Conservation (phyloP, 257 asterid species). For the Ligustrum vulgare region DNA sequence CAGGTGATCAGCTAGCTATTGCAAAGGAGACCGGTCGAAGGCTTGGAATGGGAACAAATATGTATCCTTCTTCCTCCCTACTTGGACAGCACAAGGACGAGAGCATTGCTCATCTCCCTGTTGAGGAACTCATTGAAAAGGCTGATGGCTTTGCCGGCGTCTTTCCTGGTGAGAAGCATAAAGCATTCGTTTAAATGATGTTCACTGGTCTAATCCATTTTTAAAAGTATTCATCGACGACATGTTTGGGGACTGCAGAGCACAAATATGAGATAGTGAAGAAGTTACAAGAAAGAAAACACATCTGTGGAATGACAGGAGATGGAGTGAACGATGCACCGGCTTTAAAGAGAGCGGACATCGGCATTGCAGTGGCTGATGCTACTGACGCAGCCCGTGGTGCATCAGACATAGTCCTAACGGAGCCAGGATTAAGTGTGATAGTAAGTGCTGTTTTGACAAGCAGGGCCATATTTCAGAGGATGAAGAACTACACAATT, state of each 20-base stretch:
- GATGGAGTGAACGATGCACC: conserved; percentile 60
- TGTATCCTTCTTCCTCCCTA: conserved; percentile 56
- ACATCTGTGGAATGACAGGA: conserved; percentile 55
- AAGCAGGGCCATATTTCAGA: conserved; percentile 51
- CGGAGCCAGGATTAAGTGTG: conserved; percentile 48
- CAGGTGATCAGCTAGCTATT: conserved; percentile 50
- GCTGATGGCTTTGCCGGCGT: conserved; percentile 60
- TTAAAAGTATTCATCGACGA: not conserved
- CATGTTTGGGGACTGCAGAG: conserved; percentile 22
- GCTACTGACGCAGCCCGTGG: conserved; percentile 56
- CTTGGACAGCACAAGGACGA: conserved; percentile 47
- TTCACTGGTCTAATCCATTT: not conserved
- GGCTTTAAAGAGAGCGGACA: conserved; percentile 48
- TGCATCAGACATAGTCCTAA: conserved; percentile 50
- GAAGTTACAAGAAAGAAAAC: conserved; percentile 51
- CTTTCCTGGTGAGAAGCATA: conserved; percentile 39
- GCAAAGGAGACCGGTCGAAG: conserved; percentile 54
- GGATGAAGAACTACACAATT: conserved; percentile 56
- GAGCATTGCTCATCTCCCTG: conserved; percentile 37
- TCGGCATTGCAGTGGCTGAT: conserved; percentile 58
- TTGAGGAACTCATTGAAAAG: conserved; percentile 50
- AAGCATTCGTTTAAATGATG: not conserved
- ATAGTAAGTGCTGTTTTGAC: conserved; percentile 49
- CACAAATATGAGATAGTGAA: conserved; percentile 51
- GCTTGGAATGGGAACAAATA: conserved; percentile 55